A percentile compares a stretch with the other conserved stretches of the same genome.
phyloP scores from a whole-genome alignment of 495 filamentous ascomycete genomes.

The Cladorrhinum samala region DNA sequence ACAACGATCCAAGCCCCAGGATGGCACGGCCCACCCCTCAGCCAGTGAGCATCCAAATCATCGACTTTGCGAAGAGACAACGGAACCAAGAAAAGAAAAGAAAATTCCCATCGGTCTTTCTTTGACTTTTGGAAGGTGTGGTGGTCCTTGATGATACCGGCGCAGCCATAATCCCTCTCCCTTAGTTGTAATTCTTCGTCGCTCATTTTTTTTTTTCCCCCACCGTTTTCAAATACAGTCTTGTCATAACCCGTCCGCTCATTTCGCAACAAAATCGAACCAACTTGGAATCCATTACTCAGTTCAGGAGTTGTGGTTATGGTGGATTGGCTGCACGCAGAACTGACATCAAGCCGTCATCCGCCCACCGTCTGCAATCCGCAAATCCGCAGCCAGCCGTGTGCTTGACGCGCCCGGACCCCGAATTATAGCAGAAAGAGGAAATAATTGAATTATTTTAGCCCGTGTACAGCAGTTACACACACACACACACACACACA shows the following conservation, averaged over 20 bases:
- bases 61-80: neutral
- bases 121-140: neutral
- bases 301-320: too few species aligned
- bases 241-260: neutral
- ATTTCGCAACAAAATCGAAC: neutral
- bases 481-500: conserved; percentile 1
- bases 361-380: neutral
- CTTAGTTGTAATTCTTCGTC: neutral
- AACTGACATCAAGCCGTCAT: neutral
- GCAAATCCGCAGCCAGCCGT: neutral
- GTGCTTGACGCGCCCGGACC: conserved; percentile 24
- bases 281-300: neutral
- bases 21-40: neutral
- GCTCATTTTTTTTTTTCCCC: neutral
- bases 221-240: neutral
- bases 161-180: neutral
- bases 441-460: too few species aligned
- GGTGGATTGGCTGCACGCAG: too few species aligned
- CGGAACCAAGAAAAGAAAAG: neutral
- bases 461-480: neutral
- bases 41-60: conserved; percentile 1
- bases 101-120: neutral
- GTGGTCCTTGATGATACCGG: too few species aligned
- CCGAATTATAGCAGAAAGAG: conserved; percentile 2
- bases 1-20: neutral